Evolutionary conservation across 2,329 filamentous ascomycete genomes (phyloP).

Genomic region (Ophiosphaerella narmari): DNA sequence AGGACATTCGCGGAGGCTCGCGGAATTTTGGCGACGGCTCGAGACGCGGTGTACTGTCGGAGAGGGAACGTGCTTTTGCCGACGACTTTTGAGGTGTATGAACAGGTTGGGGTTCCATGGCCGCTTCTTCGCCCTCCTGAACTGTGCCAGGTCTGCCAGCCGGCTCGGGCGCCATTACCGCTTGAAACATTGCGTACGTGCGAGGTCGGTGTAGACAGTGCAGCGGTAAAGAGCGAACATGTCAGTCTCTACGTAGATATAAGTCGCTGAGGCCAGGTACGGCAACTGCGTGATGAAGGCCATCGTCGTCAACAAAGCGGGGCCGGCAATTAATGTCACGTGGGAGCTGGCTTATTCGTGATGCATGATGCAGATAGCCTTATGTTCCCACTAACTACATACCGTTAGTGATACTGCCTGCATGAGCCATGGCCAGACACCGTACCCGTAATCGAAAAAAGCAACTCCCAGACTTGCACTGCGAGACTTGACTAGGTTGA

Average conservation of each 20-base stretch:
- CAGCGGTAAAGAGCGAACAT: slow-evolving; percentile 25
- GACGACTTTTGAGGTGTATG: slow-evolving; percentile 44
- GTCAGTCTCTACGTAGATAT: slow-evolving; percentile 19
- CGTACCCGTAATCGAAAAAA: no score
- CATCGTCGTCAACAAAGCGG: slow-evolving; percentile 25
- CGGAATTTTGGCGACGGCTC: slow-evolving; percentile 53
- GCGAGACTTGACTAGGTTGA: background rate
- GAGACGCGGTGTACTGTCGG: slow-evolving; percentile 50
- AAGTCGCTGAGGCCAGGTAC: slow-evolving; percentile 2
- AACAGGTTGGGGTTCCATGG: slow-evolving; percentile 20
- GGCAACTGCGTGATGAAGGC: slow-evolving; percentile 8
- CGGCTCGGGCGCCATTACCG: slow-evolving; percentile 23
- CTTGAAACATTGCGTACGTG: slow-evolving; percentile 25
- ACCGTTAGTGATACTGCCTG: no score
- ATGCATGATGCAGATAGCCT: no score
- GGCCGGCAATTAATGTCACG: slow-evolving; percentile 30
- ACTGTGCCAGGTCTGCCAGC: slow-evolving; percentile 17
- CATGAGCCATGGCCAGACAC: no score
- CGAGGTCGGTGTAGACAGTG: slow-evolving; percentile 8
- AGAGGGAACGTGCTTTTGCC: slow-evolving; percentile 50
- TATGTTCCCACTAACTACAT: no score
- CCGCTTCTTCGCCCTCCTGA: slow-evolving; percentile 26
- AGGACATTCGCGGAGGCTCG: slow-evolving; percentile 46
- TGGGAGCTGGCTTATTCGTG: slow-evolving; percentile 4
- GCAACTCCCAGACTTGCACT: no score